Base-by-base conservation (phyloP, 2,329 filamentous ascomycete species). In the Ascochyta viciae-villosae region DNA sequence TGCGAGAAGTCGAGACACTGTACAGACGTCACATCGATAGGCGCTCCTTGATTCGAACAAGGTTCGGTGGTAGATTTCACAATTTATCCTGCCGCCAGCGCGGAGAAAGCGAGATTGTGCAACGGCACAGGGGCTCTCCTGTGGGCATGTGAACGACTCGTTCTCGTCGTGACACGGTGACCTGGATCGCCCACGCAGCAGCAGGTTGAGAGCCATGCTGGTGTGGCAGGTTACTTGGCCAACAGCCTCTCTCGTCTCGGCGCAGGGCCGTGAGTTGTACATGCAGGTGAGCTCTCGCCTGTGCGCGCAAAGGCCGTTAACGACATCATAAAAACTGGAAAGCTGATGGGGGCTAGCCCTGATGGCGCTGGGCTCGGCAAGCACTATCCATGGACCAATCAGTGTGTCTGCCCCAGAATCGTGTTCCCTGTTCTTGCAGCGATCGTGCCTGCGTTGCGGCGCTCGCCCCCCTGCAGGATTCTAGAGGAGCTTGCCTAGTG, bases 261-360 rank as follows among this genome's bases (percentile, higher is more conserved):
- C 41, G 50, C 43, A 47, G 43, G 29, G 31, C 33, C 38, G 34
- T 56, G 59, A 57, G 63, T 40, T 64, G 63, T 63, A 62, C 63
- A 61, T 63, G 59, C 63, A 65, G 49, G 48, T 40, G 37, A 37
- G 46, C 52, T 45, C n/a, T 39, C 29, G 35, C 41, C 40, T 49
- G 40, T 39, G 35, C 13, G 23, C 27, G 40, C 27, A 15, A 38
- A n/a, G 29, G n/a, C 46, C 46, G 53, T 56, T 47, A 38, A 55
- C 59, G 59, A 60, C 59, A 67, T 65, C 61, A 65, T 64, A 64
- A 60, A 19, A 53, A 40, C 52, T 52, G 54, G 50, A 55, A 40
- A 58, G 33, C 52, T 45, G 43, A 43, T 34, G 35, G 15, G 24
- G 9, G 37, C 59, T 44, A 48, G 45, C 24, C 45, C 13, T 19